Evolutionary conservation across 768 basidiomycete species (phyloP).

Genomic region (Paxillus involutus): DNA sequence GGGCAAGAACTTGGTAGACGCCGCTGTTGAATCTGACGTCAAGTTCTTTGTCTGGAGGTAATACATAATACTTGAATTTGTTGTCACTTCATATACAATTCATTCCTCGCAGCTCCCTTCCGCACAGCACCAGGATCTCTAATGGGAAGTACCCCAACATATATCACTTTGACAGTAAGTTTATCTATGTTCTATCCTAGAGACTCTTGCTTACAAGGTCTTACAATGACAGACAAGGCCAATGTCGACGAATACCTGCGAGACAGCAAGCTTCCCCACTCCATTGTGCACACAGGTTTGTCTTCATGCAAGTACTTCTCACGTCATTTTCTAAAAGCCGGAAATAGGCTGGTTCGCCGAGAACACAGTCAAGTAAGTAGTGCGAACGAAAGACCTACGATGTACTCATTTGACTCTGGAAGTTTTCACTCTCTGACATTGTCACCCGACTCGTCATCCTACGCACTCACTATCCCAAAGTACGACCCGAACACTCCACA

Average conservation of each 20-base stretch:
- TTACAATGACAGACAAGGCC: constrained; percentile 20
- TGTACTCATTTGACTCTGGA: not conserved
- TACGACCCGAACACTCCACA: constrained; percentile 19
- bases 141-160: constrained; percentile 23
- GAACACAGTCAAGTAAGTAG: constrained; percentile 21
- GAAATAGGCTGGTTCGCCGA: constrained; percentile 24
- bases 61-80: not conserved
- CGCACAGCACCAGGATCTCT: constrained; percentile 9
- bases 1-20: constrained; percentile 33
- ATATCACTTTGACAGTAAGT: constrained; percentile 27
- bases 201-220: not conserved
- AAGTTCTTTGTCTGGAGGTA: constrained; percentile 35
- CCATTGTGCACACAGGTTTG: constrained; percentile 21
- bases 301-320: not conserved
- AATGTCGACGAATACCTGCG: constrained; percentile 23
- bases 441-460: constrained; percentile 11
- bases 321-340: not conserved
- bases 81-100: not conserved
- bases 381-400: not conserved
- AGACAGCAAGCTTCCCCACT: constrained; percentile 15
- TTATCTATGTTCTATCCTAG: not conserved
- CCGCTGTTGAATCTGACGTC: constrained; percentile 18
- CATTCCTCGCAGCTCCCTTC: constrained; percentile 16
- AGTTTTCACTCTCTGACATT: constrained; percentile 11
- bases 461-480: constrained; percentile 18